Percentiles rank a stretch among this genome's conserved stretches.
These are phyloP conservation scores for Phlyctochytrium bullatum DNA, from an alignment of 192 early-diverging fungal species.

Conservation along the genomic window DNA sequence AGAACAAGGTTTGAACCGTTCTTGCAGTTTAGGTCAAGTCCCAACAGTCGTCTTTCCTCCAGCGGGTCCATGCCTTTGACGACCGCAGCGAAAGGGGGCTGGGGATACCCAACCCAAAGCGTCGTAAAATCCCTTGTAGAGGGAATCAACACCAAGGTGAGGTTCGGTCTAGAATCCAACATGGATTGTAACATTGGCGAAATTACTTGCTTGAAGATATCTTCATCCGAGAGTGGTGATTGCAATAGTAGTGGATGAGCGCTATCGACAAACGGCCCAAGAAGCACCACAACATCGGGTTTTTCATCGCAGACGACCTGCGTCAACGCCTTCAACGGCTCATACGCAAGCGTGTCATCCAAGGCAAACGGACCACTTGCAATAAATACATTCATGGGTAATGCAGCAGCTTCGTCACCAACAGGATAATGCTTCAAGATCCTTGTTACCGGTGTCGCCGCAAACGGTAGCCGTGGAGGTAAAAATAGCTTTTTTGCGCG, in stretches of 20 bases:
- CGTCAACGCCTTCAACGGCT: conserved; percentile 79
- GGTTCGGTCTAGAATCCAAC: conserved; percentile 1
- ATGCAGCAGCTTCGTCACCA: conserved; percentile 24
- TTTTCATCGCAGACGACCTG: conserved; percentile 51
- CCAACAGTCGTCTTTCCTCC: conserved; percentile 22
- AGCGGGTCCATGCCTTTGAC: conserved; percentile 10
- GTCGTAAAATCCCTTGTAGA: conserved; percentile 72
- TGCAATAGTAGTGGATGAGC: conserved; percentile 31
- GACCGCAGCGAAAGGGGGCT: conserved; percentile 66
- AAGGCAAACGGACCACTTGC: conserved; percentile 88
- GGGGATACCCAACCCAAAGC: conserved; percentile 77
- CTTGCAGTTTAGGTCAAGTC: conserved; percentile 17
- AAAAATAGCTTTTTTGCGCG: conserved; percentile 28
- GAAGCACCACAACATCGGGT: conserved; percentile 80
- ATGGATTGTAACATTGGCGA: conserved; percentile 56
- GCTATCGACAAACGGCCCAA: conserved; percentile 54
- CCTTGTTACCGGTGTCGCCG: conserved; percentile 42
- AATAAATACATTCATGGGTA: conserved; percentile 59
- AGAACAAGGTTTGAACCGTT: conserved; percentile 31
- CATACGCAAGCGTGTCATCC: conserved; percentile 69
- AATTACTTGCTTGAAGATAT: conserved; percentile 59
- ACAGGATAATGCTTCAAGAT: conserved; percentile 43
- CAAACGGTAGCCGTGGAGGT: conserved; percentile 49
- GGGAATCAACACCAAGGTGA: conserved; percentile 65
- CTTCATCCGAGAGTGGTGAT: conserved; percentile 25